Evolutionary conservation across 257 asterid genomes (phyloP), one percentile per base, ranked within the genome.

Genomic region (Jacaranda copaia): DNA sequence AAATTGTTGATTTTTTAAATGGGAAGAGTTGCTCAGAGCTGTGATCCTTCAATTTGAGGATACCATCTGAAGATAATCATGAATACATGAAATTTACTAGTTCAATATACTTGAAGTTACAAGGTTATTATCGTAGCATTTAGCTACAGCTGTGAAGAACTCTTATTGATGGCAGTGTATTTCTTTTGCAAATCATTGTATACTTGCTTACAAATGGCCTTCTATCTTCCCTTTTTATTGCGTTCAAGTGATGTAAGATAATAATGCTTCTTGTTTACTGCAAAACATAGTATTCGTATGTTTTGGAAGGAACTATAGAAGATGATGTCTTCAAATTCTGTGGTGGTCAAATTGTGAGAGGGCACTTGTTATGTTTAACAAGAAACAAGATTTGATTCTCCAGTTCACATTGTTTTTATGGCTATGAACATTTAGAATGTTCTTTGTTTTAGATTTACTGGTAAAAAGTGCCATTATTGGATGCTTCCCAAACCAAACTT

Each of bases 1-100:
- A 42, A 72, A 92, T 90, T 7, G 87, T 91, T 58, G 91, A 96
- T 81, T 91, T 83, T 79, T 89, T 93, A 78, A 88, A 72, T 11
- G 98, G 95, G 46, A 96, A 87, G 85, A 75, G 90, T 73, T 84
- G 81, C 73, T 73, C 88, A 7, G 90, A 93, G 45, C 92, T 96
- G 36, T 96, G 88, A 90, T 79, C 58, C 79, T 63, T 59, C 53
- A 43, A 6, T 56, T 57, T 20, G 61, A 60, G 76, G 72, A 45
- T 5, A 39, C 20, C 51, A 12, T 68, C 40, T 14, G 25, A 60
- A 32, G 11, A 39, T 13, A n/a, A 59, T 38, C 45, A 43, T 18
- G 56, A 72, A 13, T 62, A 36, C 19, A 43, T 66, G 35, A 36
- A 55, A 52, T 66, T 75, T 18, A 48, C 75, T 64, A 35, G 8